Evolutionary conservation across 2,329 filamentous ascomycete genomes (phyloP).

Genomic region (Botryotinia calthae): DNA sequence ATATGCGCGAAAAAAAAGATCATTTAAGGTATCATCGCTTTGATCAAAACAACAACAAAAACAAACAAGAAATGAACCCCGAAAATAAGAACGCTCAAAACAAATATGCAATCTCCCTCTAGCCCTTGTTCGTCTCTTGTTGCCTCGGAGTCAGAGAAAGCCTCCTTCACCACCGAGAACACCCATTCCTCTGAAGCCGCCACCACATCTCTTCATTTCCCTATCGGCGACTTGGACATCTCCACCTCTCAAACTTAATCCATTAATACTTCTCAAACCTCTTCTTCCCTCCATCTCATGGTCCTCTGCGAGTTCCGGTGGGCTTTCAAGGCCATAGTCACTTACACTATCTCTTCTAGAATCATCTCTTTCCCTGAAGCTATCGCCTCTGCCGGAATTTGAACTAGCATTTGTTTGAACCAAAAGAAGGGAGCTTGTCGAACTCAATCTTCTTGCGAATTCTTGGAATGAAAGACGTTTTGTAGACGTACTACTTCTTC

Average conservation of each 20-base stretch:
- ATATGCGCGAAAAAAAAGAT: neutral
- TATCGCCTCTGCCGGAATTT: slow-evolving; percentile 31
- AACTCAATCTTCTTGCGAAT: slow-evolving; percentile 57
- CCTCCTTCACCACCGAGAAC: slow-evolving; percentile 11
- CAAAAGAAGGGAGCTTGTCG: slow-evolving; percentile 58
- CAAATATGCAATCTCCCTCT: neutral
- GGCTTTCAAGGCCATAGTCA: neutral
- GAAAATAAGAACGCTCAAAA: neutral
- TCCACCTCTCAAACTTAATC: neutral
- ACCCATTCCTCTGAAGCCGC: neutral
- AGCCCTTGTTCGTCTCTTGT: neutral
- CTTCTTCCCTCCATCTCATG: neutral
- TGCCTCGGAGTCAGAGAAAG: neutral
- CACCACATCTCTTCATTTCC: neutral
- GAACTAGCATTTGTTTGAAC: slow-evolving; percentile 53
- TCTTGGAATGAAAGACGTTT: slow-evolving; percentile 62
- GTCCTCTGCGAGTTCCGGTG: neutral
- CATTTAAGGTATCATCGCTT: slow-evolving; percentile 7
- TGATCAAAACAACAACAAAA: neutral
- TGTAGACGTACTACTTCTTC: slow-evolving; percentile 52
- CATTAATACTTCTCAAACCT: neutral
- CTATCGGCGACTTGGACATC: neutral
- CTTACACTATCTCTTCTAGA: slow-evolving; percentile 28
- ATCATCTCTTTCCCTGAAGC: slow-evolving; percentile 26
- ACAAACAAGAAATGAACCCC: neutral